phyloP scores from a whole-genome alignment of 805 yeast genomes.

The Candida gorgasii region DNA sequence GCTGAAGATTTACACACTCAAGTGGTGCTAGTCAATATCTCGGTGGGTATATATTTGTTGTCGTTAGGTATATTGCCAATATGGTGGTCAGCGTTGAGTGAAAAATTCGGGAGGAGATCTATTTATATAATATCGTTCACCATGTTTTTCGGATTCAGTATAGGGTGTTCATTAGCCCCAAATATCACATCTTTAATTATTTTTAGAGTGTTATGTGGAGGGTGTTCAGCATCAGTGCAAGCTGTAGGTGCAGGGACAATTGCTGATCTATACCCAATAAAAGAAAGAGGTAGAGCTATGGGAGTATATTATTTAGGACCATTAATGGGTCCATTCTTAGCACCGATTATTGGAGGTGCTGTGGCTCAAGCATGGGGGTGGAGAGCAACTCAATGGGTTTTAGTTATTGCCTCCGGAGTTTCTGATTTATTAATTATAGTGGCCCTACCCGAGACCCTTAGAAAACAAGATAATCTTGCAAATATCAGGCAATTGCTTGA shows the following conservation, averaged over 20 bases:
- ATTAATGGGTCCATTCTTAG: slow-evolving; percentile 73
- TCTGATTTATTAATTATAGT: slow-evolving; percentile 51
- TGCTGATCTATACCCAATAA: slow-evolving; percentile 66
- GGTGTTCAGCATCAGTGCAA: slow-evolving; percentile 82
- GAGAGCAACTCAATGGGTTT: slow-evolving; percentile 87
- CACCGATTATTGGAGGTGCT: slow-evolving; percentile 80
- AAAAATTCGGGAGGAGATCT: slow-evolving; percentile 70
- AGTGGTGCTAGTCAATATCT: slow-evolving; percentile 63
- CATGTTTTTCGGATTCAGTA: slow-evolving; percentile 61
- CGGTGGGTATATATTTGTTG: slow-evolving; percentile 76
- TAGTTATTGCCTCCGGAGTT: slow-evolving; percentile 65
- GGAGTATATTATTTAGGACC: slow-evolving; percentile 82
- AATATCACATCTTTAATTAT: slow-evolving; percentile 62
- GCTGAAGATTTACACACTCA: slow-evolving; percentile 55
- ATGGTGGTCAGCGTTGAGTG: slow-evolving; percentile 88
- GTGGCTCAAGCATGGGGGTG: slow-evolving; percentile 74
- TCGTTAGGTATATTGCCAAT: slow-evolving; percentile 78
- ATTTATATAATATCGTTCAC: slow-evolving; percentile 70
- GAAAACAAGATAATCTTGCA: slow-evolving; percentile 60
- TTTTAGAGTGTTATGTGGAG: slow-evolving; percentile 73
- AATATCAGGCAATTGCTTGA: slow-evolving; percentile 48
- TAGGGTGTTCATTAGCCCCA: slow-evolving; percentile 71
- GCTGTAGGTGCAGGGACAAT: slow-evolving; percentile 90
- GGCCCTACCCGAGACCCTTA: slow-evolving; percentile 76
- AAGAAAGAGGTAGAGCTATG: slow-evolving; percentile 75